phyloP scores from a whole-genome alignment of 129 eudicot species.

The Glebionis coronaria region DNA sequence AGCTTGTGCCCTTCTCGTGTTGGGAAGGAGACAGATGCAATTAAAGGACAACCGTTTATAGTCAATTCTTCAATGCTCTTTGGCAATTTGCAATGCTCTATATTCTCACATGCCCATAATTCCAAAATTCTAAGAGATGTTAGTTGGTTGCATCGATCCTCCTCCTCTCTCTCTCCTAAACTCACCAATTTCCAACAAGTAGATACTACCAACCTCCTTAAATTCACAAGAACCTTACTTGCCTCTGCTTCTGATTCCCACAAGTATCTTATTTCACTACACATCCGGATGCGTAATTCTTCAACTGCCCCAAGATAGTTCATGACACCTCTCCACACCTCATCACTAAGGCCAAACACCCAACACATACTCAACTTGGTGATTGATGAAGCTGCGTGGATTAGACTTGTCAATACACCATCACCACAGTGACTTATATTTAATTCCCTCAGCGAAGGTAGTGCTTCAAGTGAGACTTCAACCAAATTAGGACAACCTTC shows the following conservation, averaged over 20 bases:
- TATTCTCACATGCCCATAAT: background rate
- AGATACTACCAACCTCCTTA: background rate
- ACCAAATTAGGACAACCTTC: conserved; percentile 8
- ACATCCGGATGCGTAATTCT: background rate
- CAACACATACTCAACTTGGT: background rate
- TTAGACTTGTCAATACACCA: background rate
- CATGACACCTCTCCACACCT: conserved; percentile 17
- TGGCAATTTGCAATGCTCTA: no score
- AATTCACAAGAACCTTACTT: conserved; percentile 7
- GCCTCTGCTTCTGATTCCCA: conserved; percentile 16
- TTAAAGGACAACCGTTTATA: no score
- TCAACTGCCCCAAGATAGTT: background rate
- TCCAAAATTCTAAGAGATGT: conserved; percentile 1
- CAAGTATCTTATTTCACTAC: background rate
- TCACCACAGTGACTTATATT: background rate
- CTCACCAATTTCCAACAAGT: background rate
- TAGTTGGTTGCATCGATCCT: background rate
- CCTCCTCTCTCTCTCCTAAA: conserved; percentile 21
- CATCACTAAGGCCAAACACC: background rate
- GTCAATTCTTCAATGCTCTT: no score
- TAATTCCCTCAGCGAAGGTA: background rate
- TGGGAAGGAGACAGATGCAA: background rate
- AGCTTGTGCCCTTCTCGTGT: background rate
- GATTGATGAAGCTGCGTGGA: conserved; percentile 1
- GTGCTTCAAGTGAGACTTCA: conserved; percentile 3